A percentile compares a stretch with the other conserved stretches of the same genome.
Evolutionary conservation across 2,329 filamentous ascomycete genomes (phyloP).

Genomic region (Tolypocladium tropicale): DNA sequence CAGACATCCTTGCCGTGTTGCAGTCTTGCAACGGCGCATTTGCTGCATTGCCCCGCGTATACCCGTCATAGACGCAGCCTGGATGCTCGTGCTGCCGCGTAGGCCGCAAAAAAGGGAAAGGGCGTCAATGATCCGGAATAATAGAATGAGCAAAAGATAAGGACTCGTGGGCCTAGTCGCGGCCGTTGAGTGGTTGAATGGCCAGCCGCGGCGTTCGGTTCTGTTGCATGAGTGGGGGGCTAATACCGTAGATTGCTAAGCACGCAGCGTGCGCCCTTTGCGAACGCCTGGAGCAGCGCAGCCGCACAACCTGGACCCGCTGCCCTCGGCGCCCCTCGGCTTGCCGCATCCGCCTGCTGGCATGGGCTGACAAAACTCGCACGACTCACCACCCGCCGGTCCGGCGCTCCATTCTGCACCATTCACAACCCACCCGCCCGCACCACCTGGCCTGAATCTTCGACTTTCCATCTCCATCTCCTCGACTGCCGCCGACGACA

Average conservation of each 20-base stretch:
- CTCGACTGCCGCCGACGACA: not conserved
- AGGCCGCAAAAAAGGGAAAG: not conserved
- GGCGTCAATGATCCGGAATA: not conserved
- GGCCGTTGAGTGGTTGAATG: not conserved
- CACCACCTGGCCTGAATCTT: not conserved
- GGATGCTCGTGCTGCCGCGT: not conserved
- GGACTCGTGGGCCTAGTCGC: not conserved
- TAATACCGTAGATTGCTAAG: slow-evolving; percentile 1
- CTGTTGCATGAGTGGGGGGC: not conserved
- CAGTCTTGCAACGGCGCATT: too few relatives aligned
- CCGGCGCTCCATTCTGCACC: slow-evolving; percentile 1
- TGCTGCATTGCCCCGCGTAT: too few relatives aligned
- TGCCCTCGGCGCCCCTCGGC: slow-evolving; percentile 1
- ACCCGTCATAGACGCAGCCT: not conserved
- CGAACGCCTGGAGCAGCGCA: not conserved
- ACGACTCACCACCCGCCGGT: slow-evolving; percentile 2
- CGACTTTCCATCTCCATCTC: too few relatives aligned
- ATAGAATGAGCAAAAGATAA: not conserved
- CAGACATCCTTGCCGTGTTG: too few relatives aligned
- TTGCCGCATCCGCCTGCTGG: not conserved
- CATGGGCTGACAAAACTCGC: slow-evolving; percentile 3
- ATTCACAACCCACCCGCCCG: slow-evolving; percentile 2
- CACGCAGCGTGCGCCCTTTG: not conserved
- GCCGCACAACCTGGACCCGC: not conserved
- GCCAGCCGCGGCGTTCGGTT: not conserved